phyloP scores from a whole-genome alignment of 257 asterid species.

The Handroanthus guayacan region DNA sequence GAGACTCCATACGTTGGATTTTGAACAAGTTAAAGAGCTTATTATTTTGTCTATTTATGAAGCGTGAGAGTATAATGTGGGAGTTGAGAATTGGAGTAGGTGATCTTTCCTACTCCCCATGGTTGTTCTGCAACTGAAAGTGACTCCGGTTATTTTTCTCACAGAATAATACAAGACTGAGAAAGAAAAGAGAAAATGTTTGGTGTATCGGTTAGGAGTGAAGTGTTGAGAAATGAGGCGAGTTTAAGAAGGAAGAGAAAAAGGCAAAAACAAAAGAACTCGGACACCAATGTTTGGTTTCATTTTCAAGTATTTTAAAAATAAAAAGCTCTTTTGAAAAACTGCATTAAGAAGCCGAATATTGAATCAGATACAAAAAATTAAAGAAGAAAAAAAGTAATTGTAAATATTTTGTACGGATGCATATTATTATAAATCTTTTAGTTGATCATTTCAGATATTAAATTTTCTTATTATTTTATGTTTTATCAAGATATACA shows the following conservation, averaged over 20 bases:
- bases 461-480: too few species aligned
- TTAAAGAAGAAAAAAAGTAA: too few species aligned
- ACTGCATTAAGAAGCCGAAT: too few species aligned
- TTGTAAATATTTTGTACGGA: too few species aligned
- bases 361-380: too few species aligned
- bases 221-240: conserved; percentile 41
- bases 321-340: too few species aligned
- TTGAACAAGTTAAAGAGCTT: conserved; percentile 27
- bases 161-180: conserved; percentile 13
- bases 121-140: conserved; percentile 42
- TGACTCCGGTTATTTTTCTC: conserved; percentile 32
- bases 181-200: conserved; percentile 10
- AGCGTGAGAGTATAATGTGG: conserved; percentile 38
- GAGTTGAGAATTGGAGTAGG: conserved; percentile 52
- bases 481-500: too few species aligned
- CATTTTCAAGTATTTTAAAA: too few species aligned
- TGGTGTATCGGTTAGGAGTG: conserved; percentile 43
- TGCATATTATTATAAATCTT: too few species aligned
- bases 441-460: too few species aligned
- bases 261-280: not conserved
- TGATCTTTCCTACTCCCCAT: conserved; percentile 47
- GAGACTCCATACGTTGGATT: conserved; percentile 33
- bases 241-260: conserved; percentile 40
- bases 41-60: conserved; percentile 38
- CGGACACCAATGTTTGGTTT: too few species aligned